Conservation (phyloP, 768 basidiomycete genomes). For the Hygrophorus pudorinus region DNA sequence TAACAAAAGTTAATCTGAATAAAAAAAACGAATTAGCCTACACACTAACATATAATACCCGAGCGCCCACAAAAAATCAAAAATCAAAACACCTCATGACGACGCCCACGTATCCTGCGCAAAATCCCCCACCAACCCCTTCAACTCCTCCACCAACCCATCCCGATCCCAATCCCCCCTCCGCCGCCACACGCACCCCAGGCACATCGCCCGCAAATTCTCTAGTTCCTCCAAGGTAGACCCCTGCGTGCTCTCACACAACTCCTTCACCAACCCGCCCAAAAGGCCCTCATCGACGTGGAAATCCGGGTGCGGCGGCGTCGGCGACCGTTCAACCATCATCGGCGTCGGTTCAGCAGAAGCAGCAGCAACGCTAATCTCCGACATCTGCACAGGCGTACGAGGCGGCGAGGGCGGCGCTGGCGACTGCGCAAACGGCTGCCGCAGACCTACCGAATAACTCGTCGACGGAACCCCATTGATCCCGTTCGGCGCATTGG, state of each 20-base stretch:
- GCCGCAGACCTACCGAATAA: not conserved
- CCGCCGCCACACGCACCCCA: constrained; percentile 75
- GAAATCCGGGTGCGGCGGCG: constrained; percentile 73
- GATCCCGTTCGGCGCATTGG: constrained; percentile 4
- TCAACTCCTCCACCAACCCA: constrained; percentile 48
- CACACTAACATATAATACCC: not conserved
- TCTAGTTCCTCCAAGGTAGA: constrained; percentile 87
- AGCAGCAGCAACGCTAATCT: not conserved
- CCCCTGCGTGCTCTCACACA: constrained; percentile 43
- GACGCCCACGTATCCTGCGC: no score
- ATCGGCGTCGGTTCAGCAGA: constrained; percentile 23
- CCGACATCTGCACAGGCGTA: constrained; percentile 15
- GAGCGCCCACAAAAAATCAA: not conserved
- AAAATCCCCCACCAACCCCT: constrained; percentile 50
- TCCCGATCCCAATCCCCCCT: constrained; percentile 79
- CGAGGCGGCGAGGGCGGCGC: constrained; percentile 12
- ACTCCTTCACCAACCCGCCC: constrained; percentile 32
- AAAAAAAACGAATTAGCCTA: no score
- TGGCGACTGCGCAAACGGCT: constrained; percentile 9
- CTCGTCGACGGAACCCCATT: constrained; percentile 1
- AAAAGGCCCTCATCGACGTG: constrained; percentile 45
- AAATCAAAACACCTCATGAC: no score
- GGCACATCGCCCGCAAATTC: constrained; percentile 79
- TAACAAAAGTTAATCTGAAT: no score
- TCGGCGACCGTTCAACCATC: constrained; percentile 51